Conservation (phyloP, 352 stramenopile genomes). For the Phytopythium aichiense region DNA sequence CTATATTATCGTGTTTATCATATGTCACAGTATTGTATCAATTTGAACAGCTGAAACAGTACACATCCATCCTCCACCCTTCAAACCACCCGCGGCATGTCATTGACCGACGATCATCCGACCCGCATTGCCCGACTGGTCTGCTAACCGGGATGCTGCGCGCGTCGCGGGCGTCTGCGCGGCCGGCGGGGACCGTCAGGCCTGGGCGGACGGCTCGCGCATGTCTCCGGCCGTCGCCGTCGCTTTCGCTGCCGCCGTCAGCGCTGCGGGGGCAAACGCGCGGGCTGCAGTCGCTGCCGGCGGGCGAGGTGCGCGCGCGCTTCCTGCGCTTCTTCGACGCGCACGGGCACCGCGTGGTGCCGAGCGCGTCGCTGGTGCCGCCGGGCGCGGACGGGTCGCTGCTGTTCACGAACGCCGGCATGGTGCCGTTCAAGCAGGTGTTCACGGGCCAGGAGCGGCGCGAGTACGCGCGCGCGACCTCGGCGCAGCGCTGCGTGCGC, state of each 20-base stretch:
- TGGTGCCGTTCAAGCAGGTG: constrained; percentile 94
- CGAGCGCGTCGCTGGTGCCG: constrained; percentile 64
- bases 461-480: constrained; percentile 87
- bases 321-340: constrained; percentile 74
- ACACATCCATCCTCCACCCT: neutral
- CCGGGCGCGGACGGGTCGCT: constrained; percentile 91
- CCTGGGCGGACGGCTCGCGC: neutral
- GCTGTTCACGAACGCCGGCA: constrained; percentile 96
- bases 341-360: constrained; percentile 54
- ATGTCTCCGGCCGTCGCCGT: no score
- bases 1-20: neutral
- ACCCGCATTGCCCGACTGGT: neutral
- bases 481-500: constrained; percentile 96
- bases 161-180: constrained; percentile 5
- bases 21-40: neutral
- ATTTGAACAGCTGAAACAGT: neutral
- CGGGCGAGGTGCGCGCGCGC: constrained; percentile 34
- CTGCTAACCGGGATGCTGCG: neutral
- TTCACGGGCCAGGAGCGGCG: constrained; percentile 79
- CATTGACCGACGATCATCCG: neutral
- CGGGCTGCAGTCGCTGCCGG: constrained; percentile 36
- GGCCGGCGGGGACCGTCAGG: constrained; percentile 6
- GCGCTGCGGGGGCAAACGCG: constrained; percentile 6
- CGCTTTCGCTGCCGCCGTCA: no score
- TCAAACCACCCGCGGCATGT: neutral